These are phyloP conservation scores for Westerdykella sp. DNA, from an alignment of 2,329 filamentous ascomycete genomes.

Conservation along the genomic window DNA sequence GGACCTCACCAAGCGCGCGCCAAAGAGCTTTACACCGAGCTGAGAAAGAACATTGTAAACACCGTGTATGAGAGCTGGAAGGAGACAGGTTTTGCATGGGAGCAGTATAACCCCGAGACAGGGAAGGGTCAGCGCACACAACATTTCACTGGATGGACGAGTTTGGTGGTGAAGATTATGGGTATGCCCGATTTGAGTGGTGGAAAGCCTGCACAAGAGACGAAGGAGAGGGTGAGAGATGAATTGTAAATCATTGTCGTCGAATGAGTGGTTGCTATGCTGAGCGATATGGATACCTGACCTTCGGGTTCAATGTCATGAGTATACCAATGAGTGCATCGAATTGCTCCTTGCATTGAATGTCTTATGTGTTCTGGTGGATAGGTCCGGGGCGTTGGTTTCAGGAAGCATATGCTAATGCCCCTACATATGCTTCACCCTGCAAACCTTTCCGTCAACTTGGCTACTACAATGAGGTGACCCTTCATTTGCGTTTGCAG, in stretches of 20 bases:
- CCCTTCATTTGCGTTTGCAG: too few relatives aligned
- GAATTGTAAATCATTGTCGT: slow-evolving; percentile 17
- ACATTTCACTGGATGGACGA: slow-evolving; percentile 99
- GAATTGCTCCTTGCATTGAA: too few relatives aligned
- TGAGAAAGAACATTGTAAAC: slow-evolving; percentile 78
- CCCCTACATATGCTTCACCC: too few relatives aligned
- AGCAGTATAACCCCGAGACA: slow-evolving; percentile 94
- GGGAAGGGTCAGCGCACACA: slow-evolving; percentile 91
- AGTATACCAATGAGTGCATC: too few relatives aligned
- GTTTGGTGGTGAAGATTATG: slow-evolving; percentile 95
- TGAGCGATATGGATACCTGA: too few relatives aligned
- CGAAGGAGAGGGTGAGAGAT: slow-evolving; percentile 18
- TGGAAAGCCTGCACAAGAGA: not conserved
- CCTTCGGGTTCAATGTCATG: too few relatives aligned
- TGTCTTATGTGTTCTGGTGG: too few relatives aligned
- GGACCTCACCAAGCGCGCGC: slow-evolving; percentile 67
- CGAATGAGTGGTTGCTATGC: too few relatives aligned
- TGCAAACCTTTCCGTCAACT: too few relatives aligned
- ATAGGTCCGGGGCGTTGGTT: too few relatives aligned
- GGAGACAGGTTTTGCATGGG: slow-evolving; percentile 94
- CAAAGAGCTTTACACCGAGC: slow-evolving; percentile 63
- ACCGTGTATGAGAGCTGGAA: slow-evolving; percentile 86
- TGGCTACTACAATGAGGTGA: too few relatives aligned
- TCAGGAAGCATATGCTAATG: too few relatives aligned
- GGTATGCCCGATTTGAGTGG: slow-evolving; percentile 67